phyloP scores from a whole-genome alignment of 352 stramenopile genomes.

The Stramenopiles sp. region DNA sequence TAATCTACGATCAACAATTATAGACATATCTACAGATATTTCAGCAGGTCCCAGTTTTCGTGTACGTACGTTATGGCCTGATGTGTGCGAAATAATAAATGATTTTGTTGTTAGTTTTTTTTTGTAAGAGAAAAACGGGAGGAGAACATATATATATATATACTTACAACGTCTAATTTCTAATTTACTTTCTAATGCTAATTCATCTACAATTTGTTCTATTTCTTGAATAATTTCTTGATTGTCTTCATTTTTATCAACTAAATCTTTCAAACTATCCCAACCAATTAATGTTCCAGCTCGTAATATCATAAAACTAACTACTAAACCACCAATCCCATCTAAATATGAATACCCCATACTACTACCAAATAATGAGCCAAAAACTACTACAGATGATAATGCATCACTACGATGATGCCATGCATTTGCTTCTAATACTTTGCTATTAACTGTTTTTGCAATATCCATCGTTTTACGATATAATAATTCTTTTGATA shows the following conservation, averaged over 20 bases:
- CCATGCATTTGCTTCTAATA: slow-evolving; percentile 89
- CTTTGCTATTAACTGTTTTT: slow-evolving; percentile 66
- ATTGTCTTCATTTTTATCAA: neutral
- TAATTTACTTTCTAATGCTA: neutral
- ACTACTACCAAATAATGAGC: neutral
- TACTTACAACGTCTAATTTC: neutral
- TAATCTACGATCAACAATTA: neutral
- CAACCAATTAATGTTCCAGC: neutral
- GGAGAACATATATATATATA: too few species aligned
- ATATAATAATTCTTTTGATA: slow-evolving; percentile 77
- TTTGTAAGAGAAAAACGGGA: too few species aligned
- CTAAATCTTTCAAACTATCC: neutral
- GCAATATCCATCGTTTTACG: slow-evolving; percentile 71
- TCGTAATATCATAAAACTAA: neutral
- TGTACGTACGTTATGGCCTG: neutral
- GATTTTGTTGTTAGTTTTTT: too few species aligned
- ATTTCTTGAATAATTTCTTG: neutral
- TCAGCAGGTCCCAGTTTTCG: neutral
- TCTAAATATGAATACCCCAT: neutral
- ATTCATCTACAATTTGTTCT: neutral
- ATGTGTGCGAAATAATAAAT: too few species aligned
- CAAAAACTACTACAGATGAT: slow-evolving; percentile 55
- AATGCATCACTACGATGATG: slow-evolving; percentile 71
- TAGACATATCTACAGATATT: neutral
- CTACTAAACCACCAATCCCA: neutral